Conservation (phyloP, 139 green algal genomes). For the Coelastrella sp. region DNA sequence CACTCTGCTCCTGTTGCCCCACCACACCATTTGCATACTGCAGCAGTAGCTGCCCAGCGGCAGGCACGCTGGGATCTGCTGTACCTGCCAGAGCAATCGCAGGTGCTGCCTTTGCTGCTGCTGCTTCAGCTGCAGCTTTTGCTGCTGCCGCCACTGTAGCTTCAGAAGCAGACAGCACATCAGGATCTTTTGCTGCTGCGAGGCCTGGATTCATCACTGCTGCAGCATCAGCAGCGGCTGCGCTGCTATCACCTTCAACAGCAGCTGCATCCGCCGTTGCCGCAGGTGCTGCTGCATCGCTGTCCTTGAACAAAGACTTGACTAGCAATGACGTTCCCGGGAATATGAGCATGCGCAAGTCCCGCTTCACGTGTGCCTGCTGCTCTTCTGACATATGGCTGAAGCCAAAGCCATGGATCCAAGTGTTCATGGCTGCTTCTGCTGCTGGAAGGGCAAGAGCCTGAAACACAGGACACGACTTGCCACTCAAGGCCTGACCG, state of each 20-base stretch:
- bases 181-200: conserved; percentile 9
- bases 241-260: neutral
- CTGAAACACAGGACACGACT: neutral
- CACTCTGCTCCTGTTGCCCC: too few relatives aligned
- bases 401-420: conserved; percentile 72
- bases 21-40: too few relatives aligned
- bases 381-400: conserved; percentile 54
- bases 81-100: neutral
- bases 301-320: neutral
- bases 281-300: neutral
- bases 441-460: conserved; percentile 52
- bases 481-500: too few relatives aligned
- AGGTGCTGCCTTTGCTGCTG: neutral
- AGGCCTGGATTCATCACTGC: conserved; percentile 23
- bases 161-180: conserved; percentile 11
- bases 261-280: neutral
- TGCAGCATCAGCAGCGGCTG: conserved; percentile 6
- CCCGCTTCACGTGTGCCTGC: conserved; percentile 60
- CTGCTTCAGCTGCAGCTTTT: conserved; percentile 1
- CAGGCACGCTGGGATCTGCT: neutral
- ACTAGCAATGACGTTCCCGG: conserved; percentile 53
- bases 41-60: neutral
- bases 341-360: conserved; percentile 87
- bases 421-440: conserved; percentile 65
- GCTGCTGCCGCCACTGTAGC: conserved; percentile 12